Percentiles rank a stretch among this genome's conserved stretches.
phyloP scores from a whole-genome alignment of 2,329 filamentous ascomycete genomes.

The Cercospora brassicicola region DNA sequence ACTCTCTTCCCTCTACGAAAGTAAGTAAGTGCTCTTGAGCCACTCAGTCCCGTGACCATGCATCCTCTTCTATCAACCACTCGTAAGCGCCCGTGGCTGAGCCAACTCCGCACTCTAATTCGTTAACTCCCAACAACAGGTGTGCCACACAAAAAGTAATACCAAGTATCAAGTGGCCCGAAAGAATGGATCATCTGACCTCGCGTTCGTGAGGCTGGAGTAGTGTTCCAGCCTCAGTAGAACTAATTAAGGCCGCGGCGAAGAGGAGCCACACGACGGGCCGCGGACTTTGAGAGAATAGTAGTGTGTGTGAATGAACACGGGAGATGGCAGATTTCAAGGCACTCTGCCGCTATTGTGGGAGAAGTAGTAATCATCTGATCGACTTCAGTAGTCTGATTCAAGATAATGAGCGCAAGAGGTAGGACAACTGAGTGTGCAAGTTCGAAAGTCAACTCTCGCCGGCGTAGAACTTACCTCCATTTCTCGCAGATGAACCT shows the following conservation, averaged over 20 bases:
- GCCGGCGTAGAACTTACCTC: background rate
- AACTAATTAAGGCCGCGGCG: too few species aligned
- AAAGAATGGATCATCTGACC: background rate
- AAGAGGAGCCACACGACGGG: too few species aligned
- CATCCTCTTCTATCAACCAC: background rate
- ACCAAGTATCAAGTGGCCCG: background rate
- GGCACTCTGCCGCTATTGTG: background rate
- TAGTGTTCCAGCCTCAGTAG: too few species aligned
- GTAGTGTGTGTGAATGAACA: background rate
- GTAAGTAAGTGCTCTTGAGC: background rate
- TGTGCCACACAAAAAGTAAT: background rate
- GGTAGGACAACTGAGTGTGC: too few species aligned
- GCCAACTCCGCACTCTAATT: background rate
- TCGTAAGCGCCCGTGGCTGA: constrained; percentile 1
- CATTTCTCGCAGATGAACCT: background rate
- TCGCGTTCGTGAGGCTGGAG: background rate
- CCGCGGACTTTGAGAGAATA: too few species aligned
- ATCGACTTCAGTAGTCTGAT: too few species aligned
- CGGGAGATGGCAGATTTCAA: background rate
- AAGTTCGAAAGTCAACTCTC: too few species aligned
- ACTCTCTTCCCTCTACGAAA: background rate
- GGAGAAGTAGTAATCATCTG: too few species aligned
- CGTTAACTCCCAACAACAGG: background rate
- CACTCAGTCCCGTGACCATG: background rate
- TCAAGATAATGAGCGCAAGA: too few species aligned